Evolutionary conservation across 345 rosid genomes (phyloP).

Genomic region (Kernera saxatilis): DNA sequence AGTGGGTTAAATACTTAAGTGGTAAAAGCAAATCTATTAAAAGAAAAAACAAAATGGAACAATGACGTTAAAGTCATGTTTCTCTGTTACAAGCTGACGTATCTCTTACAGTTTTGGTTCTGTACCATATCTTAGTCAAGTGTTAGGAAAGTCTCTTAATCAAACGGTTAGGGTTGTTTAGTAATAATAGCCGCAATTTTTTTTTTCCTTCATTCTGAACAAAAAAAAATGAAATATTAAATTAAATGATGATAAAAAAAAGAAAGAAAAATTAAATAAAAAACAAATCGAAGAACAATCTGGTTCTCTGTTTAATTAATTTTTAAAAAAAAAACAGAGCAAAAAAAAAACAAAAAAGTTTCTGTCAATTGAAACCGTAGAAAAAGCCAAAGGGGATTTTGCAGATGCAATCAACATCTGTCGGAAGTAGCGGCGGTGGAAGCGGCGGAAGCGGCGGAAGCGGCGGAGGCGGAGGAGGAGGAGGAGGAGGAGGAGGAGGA

Average conservation of each 20-base stretch:
- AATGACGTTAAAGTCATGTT: neutral
- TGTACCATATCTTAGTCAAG: conserved; percentile 10
- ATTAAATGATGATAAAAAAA: no score
- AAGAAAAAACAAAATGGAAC: neutral
- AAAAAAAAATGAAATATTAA: neutral
- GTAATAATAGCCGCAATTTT: neutral
- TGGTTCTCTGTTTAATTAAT: neutral
- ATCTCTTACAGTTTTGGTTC: neutral
- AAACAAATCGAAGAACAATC: neutral
- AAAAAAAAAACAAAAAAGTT: neutral
- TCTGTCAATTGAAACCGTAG: neutral
- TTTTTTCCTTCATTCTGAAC: no score
- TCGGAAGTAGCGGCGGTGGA: conserved; percentile 40
- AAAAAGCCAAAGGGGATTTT: neutral
- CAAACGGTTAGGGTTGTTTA: conserved; percentile 10
- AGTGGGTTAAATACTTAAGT: neutral
- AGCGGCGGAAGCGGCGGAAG: conserved; percentile 26
- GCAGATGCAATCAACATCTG: conserved; percentile 59
- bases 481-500: conserved; percentile 34
- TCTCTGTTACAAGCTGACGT: conserved; percentile 13
- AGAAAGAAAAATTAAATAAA: no score
- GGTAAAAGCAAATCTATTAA: neutral
- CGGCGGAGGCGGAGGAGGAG: conserved; percentile 41
- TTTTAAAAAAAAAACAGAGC: neutral
- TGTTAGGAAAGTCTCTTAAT: conserved; percentile 15